Evolutionary conservation across 768 basidiomycete species (phyloP), one percentile per base, ranked within the genome.

Genomic region (Trametes meyenii): DNA sequence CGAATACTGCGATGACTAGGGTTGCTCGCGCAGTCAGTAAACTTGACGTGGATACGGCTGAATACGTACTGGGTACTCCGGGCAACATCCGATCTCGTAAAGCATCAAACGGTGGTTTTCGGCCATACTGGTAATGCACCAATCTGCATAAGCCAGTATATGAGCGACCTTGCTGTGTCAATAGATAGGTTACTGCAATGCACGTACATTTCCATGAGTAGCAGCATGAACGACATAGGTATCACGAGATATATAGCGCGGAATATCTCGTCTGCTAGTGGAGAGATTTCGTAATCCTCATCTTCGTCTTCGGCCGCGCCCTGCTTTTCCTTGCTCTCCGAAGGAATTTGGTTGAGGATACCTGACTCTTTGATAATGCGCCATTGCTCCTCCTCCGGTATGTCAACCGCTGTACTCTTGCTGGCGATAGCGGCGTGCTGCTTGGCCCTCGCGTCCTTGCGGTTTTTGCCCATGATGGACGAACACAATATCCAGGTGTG

Each of bases 141-240:
- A 94, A 76, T 59, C 92, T 94, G 66, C 55, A 5, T 17, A 21
- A 19, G n/a, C 4, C 29, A 23, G 39, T 23, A 40, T 24, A n/a
- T 23, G 10, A 45, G 11, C n/a, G 7, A 19, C 19, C 19, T 33
- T 17, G 7, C 33, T 10, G 1, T 24, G 17, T 3, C 12, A 5
- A 24, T 11, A 17, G 5, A 21, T 8, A 23, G 17, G 16, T 13
- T 17, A 10, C 8, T 8, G 24, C 12, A 21, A 21, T n/a, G 16
- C 1, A 76, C 90, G 68, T 70, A 94, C 92, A 94, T 89, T 70
- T 92, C 87, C 90, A 94, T 92, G 77, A 92, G 76, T 16, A 93
- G 68, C 40, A 93, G 78, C 51, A 93, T 75, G 69, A 87, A 93
- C 2, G 84, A 84, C 67, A 89, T 84, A 0, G 92, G 92, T 36